Percentiles rank a stretch among this genome's conserved stretches.
Conservation (phyloP, 164 flowering plant genomes). For the Nymphaea colorata region DNA sequence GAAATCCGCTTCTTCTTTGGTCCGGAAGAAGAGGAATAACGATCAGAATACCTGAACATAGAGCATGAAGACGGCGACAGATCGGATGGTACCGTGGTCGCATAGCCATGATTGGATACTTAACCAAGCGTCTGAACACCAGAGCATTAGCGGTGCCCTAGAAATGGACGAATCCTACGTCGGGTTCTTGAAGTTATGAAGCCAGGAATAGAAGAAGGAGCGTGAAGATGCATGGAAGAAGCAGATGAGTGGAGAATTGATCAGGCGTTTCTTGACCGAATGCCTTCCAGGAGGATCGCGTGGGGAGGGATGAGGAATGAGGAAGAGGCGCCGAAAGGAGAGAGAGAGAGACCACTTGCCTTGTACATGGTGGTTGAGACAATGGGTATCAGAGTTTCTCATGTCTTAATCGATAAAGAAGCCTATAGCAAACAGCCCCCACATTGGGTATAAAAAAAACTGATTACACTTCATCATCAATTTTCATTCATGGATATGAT, state of each 20-base stretch:
- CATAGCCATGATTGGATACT: constrained; percentile 44
- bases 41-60: constrained; percentile 44
- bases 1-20: neutral
- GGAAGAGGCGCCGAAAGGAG: neutral
- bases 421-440: too few relatives aligned
- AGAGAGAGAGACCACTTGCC: neutral
- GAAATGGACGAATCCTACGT: neutral
- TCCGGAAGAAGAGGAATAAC: neutral
- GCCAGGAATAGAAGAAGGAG: neutral
- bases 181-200: neutral
- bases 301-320: neutral
- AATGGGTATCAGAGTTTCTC: too few relatives aligned
- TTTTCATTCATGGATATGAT: too few relatives aligned
- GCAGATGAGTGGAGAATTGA: neutral
- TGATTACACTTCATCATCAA: too few relatives aligned
- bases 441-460: too few relatives aligned
- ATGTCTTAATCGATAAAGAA: too few relatives aligned
- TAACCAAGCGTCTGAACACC: constrained; percentile 19
- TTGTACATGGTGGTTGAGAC: too few relatives aligned
- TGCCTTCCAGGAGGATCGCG: neutral
- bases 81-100: constrained; percentile 64
- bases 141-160: constrained; percentile 33
- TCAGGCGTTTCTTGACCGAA: neutral
- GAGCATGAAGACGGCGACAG: constrained; percentile 44
- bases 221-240: neutral